These are phyloP conservation scores for Tolypocladium endophyticum DNA, from an alignment of 2,329 filamentous ascomycete genomes.

Conservation along the genomic window DNA sequence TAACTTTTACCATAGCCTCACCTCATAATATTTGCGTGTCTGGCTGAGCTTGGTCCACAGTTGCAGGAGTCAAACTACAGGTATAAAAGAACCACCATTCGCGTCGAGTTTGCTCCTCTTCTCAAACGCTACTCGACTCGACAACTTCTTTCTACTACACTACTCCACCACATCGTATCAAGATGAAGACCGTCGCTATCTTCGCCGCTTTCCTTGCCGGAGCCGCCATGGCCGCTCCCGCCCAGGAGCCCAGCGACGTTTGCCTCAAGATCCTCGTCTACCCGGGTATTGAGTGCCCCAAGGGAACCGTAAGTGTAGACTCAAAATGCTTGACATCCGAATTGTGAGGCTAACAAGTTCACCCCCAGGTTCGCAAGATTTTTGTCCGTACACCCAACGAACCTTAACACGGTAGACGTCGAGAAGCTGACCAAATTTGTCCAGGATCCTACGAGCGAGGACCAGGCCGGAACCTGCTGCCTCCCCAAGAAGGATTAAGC, in stretches of 20 bases:
- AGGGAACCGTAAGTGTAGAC: neutral
- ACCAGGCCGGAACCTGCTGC: neutral
- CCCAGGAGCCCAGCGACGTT: neutral
- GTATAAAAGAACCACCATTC: neutral
- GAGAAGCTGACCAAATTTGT: neutral
- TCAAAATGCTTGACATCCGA: too few relatives aligned
- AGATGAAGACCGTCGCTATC: neutral
- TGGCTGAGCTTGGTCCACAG: neutral
- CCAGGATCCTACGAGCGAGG: neutral
- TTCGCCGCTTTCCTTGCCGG: neutral
- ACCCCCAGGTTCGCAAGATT: neutral
- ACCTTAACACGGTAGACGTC: too few relatives aligned
- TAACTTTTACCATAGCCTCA: neutral
- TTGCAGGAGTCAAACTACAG: neutral
- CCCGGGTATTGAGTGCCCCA: neutral
- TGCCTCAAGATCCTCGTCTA: neutral
- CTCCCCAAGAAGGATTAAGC: neutral
- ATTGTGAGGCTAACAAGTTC: neutral
- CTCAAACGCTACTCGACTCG: neutral
- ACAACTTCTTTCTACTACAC: neutral
- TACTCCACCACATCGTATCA: neutral
- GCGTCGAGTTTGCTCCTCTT: neutral
- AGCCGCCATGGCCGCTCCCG: neutral
- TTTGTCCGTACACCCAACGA: neutral
- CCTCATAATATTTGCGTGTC: neutral